These are phyloP conservation scores for Zizania palustris DNA, from an alignment of 202 grass and related monocot species.

Conservation along the genomic window DNA sequence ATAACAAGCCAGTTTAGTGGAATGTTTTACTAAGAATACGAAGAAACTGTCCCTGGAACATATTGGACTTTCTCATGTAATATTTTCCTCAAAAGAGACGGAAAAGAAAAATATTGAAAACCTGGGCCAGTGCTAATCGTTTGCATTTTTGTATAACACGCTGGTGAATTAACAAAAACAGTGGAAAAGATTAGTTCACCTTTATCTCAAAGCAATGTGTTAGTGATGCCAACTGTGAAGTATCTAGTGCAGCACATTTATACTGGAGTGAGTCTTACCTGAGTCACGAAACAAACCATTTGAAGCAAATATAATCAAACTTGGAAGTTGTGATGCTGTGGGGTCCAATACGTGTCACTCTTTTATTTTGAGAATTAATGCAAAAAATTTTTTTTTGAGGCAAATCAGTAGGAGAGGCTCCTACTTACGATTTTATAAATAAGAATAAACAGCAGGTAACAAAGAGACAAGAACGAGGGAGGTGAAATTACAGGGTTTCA, in stretches of 20 bases:
- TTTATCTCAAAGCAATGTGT: constrained; percentile 1
- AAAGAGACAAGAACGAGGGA: no score
- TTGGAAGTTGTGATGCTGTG: neutral
- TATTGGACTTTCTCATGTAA: constrained; percentile 1
- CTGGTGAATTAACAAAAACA: neutral
- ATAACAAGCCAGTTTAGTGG: neutral
- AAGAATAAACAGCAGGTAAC: no score
- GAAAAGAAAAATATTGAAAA: neutral
- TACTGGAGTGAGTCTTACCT: neutral
- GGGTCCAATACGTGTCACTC: neutral
- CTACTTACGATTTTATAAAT: no score
- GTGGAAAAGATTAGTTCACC: neutral
- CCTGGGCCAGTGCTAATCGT: neutral
- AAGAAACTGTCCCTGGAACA: neutral
- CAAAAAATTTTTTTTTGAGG: no score
- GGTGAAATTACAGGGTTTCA: no score
- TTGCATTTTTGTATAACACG: neutral
- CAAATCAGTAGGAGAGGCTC: no score
- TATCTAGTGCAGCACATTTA: neutral
- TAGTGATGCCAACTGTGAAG: neutral
- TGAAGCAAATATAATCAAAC: constrained; percentile 1
- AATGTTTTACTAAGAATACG: constrained; percentile 4
- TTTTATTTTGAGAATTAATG: constrained; percentile 13
- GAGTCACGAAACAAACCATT: constrained; percentile 8
- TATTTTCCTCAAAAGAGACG: neutral